Evolutionary conservation across 495 filamentous ascomycete genomes (phyloP), one percentile per base, ranked within the genome.

Genomic region (Rusavskia elegans): DNA sequence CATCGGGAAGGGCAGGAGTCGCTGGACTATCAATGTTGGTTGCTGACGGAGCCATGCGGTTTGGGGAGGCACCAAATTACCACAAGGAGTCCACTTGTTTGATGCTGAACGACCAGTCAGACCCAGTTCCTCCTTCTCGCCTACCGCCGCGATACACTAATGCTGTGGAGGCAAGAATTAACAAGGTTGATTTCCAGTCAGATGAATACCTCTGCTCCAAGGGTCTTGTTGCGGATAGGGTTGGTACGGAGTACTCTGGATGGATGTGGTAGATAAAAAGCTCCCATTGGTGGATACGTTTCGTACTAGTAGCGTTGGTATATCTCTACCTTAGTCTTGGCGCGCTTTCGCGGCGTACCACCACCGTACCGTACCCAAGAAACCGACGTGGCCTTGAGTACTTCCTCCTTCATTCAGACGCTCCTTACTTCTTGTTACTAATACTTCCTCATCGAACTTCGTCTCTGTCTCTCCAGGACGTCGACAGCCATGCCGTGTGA

Each of bases 1-100:
- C 75, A 53, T 81, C 79, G 19, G 64, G 59, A 16, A 70, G 55
- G 11, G 56, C 59, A 10, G 68, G 63, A 23, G 69, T 68, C 17
- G 71, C 72, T 13, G 70, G 66, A 17, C 65, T 63, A 62, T 77
- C 75, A 53, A 75, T 79, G 64, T 82, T 81, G 53, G 74, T 75
- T 60, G 73, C 70, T 53, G 78, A 72, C 39, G 80, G 64, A 60
- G 75, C 73, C 71, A 72, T 77, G 36, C 48, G 57, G 58, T 35
- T 27, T 35, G 53, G 51, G 44, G 44, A 36, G 57, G 54, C 56
- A 45, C 35, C 57, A 54, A 44, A 29, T 46, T 46, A 46, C 44
- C 44, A 46, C 19, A 2, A 29, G 14, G 21, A 29, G 14, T 46
- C 21, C 23, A 42, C 7, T 14, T 19, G n/a, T 17, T 42, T 19